Evolutionary conservation across 179 eudicot species (phyloP).

Genomic region (Corrigiola litoralis): DNA sequence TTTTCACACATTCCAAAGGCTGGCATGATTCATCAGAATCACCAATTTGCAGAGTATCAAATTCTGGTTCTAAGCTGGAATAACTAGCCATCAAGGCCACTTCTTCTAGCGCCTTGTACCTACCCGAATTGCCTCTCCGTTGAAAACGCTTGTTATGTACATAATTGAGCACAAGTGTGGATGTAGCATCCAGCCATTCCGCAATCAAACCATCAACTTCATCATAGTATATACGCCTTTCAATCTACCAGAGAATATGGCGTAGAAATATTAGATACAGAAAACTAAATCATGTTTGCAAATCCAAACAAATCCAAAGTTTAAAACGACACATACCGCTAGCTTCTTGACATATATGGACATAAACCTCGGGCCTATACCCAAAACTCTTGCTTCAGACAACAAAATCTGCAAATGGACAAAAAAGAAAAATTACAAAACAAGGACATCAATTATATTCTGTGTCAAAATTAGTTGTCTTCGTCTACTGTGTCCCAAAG

Average conservation of each 20-base stretch:
- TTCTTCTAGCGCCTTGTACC: slow-evolving; percentile 55
- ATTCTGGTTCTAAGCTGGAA: slow-evolving; percentile 22
- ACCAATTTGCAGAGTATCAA: slow-evolving; percentile 22
- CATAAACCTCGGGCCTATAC: slow-evolving; percentile 92
- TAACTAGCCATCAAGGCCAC: slow-evolving; percentile 54
- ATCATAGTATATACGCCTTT: slow-evolving; percentile 82
- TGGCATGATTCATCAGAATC: slow-evolving; percentile 14
- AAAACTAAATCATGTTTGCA: not conserved
- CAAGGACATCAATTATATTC: not conserved
- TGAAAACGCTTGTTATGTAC: slow-evolving; percentile 36
- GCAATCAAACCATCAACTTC: slow-evolving; percentile 75
- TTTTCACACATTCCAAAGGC: not conserved
- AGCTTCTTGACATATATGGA: slow-evolving; percentile 70
- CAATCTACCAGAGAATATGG: slow-evolving; percentile 44
- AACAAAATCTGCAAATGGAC: slow-evolving; percentile 48
- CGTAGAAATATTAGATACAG: slow-evolving; percentile 5
- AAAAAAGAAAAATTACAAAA: not conserved
- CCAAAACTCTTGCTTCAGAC: slow-evolving; percentile 85
- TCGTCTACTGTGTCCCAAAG: not conserved
- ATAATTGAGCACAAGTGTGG: slow-evolving; percentile 58
- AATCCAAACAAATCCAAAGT: not conserved
- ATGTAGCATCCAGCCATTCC: slow-evolving; percentile 88
- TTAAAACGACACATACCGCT: slow-evolving; percentile 47
- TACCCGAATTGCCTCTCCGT: slow-evolving; percentile 51
- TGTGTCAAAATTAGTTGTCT: not conserved